These are phyloP conservation scores for Rhodotorula sp. DNA, from an alignment of 1,284 basidiomycete species.

Conservation along the genomic window DNA sequence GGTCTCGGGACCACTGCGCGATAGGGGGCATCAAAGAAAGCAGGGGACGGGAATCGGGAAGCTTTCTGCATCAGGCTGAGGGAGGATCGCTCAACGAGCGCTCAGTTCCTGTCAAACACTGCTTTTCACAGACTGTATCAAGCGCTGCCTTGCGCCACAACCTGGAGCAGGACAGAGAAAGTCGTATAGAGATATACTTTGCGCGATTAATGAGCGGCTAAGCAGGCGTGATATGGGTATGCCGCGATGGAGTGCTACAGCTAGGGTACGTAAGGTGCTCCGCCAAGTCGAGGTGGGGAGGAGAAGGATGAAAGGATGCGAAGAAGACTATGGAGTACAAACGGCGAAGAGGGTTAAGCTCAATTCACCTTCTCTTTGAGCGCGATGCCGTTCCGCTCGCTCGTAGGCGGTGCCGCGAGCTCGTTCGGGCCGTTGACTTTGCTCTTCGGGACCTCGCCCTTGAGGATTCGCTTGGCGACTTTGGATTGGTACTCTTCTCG, in stretches of 20 bases:
- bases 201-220: neutral
- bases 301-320: too few relatives aligned
- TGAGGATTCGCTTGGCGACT: conserved; percentile 19
- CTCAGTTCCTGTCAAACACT: too few relatives aligned
- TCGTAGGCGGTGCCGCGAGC: conserved; percentile 29
- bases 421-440: conserved; percentile 37
- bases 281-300: too few relatives aligned
- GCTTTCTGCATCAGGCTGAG: too few relatives aligned
- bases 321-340: neutral
- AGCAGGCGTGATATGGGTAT: neutral
- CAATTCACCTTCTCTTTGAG: conserved; percentile 33
- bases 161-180: neutral
- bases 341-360: neutral
- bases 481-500: conserved; percentile 46
- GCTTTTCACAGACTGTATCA: too few relatives aligned
- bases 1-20: too few relatives aligned
- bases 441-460: conserved; percentile 6
- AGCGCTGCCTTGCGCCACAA: neutral
- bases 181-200: neutral
- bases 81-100: too few relatives aligned
- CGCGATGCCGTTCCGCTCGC: conserved; percentile 16
- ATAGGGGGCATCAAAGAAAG: too few relatives aligned
- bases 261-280: too few relatives aligned
- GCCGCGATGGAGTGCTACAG: neutral
- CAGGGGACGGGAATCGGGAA: too few relatives aligned